Conservation (phyloP, 1,284 basidiomycete genomes). For the Cystodermella granulosa region DNA sequence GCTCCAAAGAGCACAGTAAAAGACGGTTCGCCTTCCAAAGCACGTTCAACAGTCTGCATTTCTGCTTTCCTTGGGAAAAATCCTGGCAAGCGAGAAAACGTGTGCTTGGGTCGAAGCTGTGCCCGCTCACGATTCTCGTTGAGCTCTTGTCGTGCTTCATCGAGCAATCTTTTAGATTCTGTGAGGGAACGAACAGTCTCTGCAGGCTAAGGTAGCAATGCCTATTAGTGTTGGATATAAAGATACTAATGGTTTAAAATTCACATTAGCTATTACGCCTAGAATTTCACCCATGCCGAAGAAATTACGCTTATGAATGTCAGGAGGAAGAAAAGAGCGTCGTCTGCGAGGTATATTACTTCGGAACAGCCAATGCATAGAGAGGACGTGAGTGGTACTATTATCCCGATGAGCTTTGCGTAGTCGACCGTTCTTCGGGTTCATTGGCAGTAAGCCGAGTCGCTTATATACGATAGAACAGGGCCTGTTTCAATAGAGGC, state of each 20-base stretch:
- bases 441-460: slow-evolving; percentile 20
- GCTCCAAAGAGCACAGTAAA: slow-evolving; percentile 79
- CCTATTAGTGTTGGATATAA: slow-evolving; percentile 3
- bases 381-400: slow-evolving; percentile 25
- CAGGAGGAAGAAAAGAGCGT: slow-evolving; percentile 52
- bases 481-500: no score
- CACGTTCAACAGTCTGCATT: slow-evolving; percentile 56
- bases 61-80: slow-evolving; percentile 69
- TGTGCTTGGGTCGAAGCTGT: slow-evolving; percentile 68
- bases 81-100: slow-evolving; percentile 68
- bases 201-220: slow-evolving; percentile 50
- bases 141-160: slow-evolving; percentile 70
- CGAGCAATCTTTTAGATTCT: slow-evolving; percentile 67
- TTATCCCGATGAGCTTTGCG: no score
- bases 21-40: slow-evolving; percentile 63
- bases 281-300: slow-evolving; percentile 77
- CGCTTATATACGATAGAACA: no score
- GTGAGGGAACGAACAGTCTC: slow-evolving; percentile 73
- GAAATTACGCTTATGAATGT: slow-evolving; percentile 62
- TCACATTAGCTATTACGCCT: slow-evolving; percentile 67
- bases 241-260: slow-evolving; percentile 21
- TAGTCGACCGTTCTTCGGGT: slow-evolving; percentile 25
- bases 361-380: slow-evolving; percentile 65
- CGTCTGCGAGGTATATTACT: slow-evolving; percentile 64
- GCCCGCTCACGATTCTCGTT: slow-evolving; percentile 60